These are phyloP conservation scores for Beauveria bassiana DNA, from an alignment of 2,329 filamentous ascomycete species.

Conservation along the genomic window DNA sequence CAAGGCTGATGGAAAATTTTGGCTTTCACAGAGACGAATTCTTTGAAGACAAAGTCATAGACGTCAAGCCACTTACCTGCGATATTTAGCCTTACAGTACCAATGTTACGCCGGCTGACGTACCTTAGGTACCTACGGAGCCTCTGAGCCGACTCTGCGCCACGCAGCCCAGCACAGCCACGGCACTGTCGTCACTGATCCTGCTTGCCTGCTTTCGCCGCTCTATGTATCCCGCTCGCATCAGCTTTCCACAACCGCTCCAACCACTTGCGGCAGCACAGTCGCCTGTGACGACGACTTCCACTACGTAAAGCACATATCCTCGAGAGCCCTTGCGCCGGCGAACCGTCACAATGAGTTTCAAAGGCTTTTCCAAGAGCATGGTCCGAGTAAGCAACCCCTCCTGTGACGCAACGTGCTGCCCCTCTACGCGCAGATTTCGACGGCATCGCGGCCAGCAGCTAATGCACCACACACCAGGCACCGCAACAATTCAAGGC, in stretches of 20 bases:
- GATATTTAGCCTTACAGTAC: background rate
- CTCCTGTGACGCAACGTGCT: conserved; percentile 14
- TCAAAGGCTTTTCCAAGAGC: conserved; percentile 92
- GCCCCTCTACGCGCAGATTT: conserved; percentile 8
- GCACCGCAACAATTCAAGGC: conserved; percentile 87
- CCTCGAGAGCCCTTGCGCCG: background rate
- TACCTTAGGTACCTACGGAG: background rate
- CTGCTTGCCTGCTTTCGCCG: conserved; percentile 8
- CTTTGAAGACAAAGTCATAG: background rate
- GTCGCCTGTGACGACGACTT: conserved; percentile 9
- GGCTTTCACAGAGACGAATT: background rate
- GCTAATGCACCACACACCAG: conserved; percentile 29
- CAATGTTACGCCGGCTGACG: background rate
- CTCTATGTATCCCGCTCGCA: background rate
- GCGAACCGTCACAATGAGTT: conserved; percentile 62
- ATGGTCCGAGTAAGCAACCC: conserved; percentile 62
- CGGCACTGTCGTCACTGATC: conserved; percentile 13
- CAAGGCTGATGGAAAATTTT: background rate
- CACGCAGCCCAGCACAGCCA: conserved; percentile 13
- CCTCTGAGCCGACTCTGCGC: background rate
- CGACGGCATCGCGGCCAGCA: background rate
- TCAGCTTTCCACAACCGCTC: background rate
- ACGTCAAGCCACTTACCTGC: background rate
- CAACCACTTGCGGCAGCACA: conserved; percentile 9
- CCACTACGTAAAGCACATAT: background rate